phyloP scores from a whole-genome alignment of 2,329 filamentous ascomycete genomes.

The Westerdykella ornata region DNA sequence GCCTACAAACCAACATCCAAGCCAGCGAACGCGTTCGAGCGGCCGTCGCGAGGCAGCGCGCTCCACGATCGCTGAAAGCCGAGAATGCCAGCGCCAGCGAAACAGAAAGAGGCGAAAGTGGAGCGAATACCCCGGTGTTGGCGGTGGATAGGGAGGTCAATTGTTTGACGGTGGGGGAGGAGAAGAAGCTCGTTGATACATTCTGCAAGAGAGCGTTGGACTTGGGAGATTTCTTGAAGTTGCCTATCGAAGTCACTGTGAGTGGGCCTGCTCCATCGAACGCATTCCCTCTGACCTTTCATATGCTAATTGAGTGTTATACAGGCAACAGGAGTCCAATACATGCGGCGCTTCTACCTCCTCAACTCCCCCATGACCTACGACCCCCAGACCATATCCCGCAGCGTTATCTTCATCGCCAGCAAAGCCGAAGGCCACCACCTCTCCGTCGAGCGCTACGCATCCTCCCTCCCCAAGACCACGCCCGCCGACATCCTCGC shows the following conservation, averaged over 20 bases:
- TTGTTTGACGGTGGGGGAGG: slow-evolving; percentile 76
- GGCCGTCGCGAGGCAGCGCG: slow-evolving; percentile 48
- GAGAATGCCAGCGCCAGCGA: slow-evolving; percentile 20
- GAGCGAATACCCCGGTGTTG: slow-evolving; percentile 21
- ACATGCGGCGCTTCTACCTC: slow-evolving; percentile 89
- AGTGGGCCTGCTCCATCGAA: slow-evolving; percentile 39
- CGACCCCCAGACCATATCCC: slow-evolving; percentile 79
- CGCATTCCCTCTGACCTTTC: slow-evolving; percentile 34
- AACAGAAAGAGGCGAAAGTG: slow-evolving; percentile 28
- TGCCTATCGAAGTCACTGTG: slow-evolving; percentile 56
- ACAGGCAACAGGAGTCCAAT: slow-evolving; percentile 75
- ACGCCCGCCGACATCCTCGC: slow-evolving; percentile 77
- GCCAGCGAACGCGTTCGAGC: slow-evolving; percentile 62
- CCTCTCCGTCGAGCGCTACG: slow-evolving; percentile 58
- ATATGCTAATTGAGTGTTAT: slow-evolving; percentile 2
- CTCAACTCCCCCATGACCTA: slow-evolving; percentile 97
- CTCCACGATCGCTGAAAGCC: slow-evolving; percentile 32
- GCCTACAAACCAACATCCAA: slow-evolving; percentile 69
- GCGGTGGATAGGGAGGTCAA: slow-evolving; percentile 52
- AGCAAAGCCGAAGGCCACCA: slow-evolving; percentile 88
- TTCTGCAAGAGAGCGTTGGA: slow-evolving; percentile 60
- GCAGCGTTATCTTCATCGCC: slow-evolving; percentile 85
- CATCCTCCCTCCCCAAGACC: slow-evolving; percentile 42
- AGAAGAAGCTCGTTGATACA: slow-evolving; percentile 71
- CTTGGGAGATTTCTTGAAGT: slow-evolving; percentile 52